Conservation (phyloP, 225 moss, liverwort and hornwort genomes). For the Pseudisothecium myosuroides region DNA sequence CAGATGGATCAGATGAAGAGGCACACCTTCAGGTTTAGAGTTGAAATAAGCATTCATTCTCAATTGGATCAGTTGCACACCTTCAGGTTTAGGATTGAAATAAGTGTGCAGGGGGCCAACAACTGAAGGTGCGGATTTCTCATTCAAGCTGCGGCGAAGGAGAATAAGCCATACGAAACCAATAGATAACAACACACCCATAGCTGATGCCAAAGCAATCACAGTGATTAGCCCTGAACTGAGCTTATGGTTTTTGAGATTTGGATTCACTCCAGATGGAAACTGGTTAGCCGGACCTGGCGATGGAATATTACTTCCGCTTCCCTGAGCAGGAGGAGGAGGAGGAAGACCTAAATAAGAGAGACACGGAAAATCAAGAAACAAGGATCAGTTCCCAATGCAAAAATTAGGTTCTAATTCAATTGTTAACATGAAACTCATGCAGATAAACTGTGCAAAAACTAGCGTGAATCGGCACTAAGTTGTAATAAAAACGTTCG, state of each 20-base stretch:
- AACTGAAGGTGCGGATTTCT: conserved; percentile 28
- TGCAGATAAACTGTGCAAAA: background rate
- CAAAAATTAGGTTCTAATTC: background rate
- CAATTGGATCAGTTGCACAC: conserved; percentile 37
- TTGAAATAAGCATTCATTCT: conserved; percentile 39
- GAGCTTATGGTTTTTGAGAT: conserved; percentile 6
- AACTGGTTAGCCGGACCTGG: conserved; percentile 10
- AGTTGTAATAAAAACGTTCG: background rate
- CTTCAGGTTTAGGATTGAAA: conserved; percentile 36
- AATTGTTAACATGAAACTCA: background rate
- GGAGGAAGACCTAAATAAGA: conserved; percentile 33
- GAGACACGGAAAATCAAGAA: background rate
- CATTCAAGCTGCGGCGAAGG: conserved; percentile 21
- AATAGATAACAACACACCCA: conserved; percentile 40
- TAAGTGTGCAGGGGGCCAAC: conserved; percentile 39
- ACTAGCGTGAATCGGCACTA: background rate
- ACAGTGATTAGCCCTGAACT: conserved; percentile 42
- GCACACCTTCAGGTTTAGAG: conserved; percentile 33
- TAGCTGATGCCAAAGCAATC: conserved; percentile 52
- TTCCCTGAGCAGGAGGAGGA: conserved; percentile 23
- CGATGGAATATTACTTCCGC: background rate
- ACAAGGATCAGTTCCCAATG: background rate
- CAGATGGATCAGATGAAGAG: conserved; percentile 14
- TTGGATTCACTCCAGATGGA: conserved; percentile 17
- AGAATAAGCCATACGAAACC: conserved; percentile 54